Conservation (phyloP, 192 early-diverging fungal genomes). For the Umbelopsis sp. region DNA sequence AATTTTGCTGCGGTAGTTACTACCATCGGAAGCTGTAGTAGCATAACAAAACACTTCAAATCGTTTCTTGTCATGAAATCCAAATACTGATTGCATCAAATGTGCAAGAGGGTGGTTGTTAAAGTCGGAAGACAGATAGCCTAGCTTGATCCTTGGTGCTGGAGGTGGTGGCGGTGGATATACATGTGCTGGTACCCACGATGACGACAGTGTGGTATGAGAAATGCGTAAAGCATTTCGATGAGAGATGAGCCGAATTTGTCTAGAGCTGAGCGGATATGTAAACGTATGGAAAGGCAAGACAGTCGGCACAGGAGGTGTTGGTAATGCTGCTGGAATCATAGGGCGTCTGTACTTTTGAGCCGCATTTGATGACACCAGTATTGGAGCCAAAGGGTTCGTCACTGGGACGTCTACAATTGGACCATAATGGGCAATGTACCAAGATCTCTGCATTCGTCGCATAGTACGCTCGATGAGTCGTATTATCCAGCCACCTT, state of each 20-base stretch:
- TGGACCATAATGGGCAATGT: slow-evolving; percentile 52
- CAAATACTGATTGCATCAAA: slow-evolving; percentile 95
- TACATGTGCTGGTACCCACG: slow-evolving; percentile 66
- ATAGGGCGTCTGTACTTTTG: slow-evolving; percentile 46
- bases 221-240: slow-evolving; percentile 84
- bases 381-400: slow-evolving; percentile 37
- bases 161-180: slow-evolving; percentile 80
- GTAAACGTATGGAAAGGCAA: slow-evolving; percentile 96
- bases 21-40: slow-evolving; percentile 76
- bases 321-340: slow-evolving; percentile 52
- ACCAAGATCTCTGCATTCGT: slow-evolving; percentile 69
- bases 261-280: slow-evolving; percentile 81
- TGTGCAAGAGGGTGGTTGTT: slow-evolving; percentile 93
- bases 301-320: slow-evolving; percentile 79
- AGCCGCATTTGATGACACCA: neutral
- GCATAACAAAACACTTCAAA: slow-evolving; percentile 86
- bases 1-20: slow-evolving; percentile 81
- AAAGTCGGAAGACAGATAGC: slow-evolving; percentile 93
- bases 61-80: slow-evolving; percentile 76
- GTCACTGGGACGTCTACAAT: slow-evolving; percentile 12
- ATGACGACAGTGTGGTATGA: slow-evolving; percentile 62
- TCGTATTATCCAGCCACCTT: slow-evolving; percentile 78
- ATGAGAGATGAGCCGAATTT: slow-evolving; percentile 85
- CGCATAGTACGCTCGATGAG: slow-evolving; percentile 60
- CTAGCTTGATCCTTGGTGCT: slow-evolving; percentile 70